phyloP scores from a whole-genome alignment of 768 basidiomycete genomes.

The Gymnopilus junonius region DNA sequence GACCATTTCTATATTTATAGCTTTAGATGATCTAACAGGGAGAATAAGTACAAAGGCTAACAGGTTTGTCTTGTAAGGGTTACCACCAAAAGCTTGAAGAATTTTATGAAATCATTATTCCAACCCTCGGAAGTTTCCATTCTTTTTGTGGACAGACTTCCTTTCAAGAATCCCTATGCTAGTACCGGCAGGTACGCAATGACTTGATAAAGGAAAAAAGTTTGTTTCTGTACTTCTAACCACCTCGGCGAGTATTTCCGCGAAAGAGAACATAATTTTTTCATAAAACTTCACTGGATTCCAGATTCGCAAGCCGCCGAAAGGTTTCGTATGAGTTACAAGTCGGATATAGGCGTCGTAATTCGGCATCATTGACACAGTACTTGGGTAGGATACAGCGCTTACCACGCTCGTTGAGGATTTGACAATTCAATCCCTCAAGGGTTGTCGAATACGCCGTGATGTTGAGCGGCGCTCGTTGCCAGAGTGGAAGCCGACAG shows the following conservation, averaged over 20 bases:
- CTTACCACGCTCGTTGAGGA: background rate
- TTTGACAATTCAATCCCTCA: background rate
- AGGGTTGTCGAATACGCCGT: background rate
- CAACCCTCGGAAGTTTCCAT: slow-evolving; percentile 56
- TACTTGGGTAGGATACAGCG: too few species aligned
- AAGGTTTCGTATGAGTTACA: background rate
- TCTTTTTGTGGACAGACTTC: slow-evolving; percentile 1
- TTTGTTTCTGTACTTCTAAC: slow-evolving; percentile 12
- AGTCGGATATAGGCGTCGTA: background rate
- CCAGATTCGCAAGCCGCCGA: background rate
- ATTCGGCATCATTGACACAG: background rate
- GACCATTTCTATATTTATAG: slow-evolving; percentile 42
- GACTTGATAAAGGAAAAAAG: background rate
- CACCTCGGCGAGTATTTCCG: background rate
- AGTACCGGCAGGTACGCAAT: background rate
- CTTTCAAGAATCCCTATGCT: slow-evolving; percentile 15
- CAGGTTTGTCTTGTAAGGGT: slow-evolving; percentile 57
- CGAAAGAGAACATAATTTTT: background rate
- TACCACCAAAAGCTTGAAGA: slow-evolving; percentile 66
- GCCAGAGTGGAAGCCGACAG: background rate
- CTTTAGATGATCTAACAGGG: background rate
- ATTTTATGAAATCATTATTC: slow-evolving; percentile 69
- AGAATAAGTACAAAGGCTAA: slow-evolving; percentile 19
- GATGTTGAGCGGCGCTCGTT: background rate
- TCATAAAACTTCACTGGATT: background rate